phyloP scores from a whole-genome alignment of 2,329 filamentous ascomycete species.

The Thelonectria olida region DNA sequence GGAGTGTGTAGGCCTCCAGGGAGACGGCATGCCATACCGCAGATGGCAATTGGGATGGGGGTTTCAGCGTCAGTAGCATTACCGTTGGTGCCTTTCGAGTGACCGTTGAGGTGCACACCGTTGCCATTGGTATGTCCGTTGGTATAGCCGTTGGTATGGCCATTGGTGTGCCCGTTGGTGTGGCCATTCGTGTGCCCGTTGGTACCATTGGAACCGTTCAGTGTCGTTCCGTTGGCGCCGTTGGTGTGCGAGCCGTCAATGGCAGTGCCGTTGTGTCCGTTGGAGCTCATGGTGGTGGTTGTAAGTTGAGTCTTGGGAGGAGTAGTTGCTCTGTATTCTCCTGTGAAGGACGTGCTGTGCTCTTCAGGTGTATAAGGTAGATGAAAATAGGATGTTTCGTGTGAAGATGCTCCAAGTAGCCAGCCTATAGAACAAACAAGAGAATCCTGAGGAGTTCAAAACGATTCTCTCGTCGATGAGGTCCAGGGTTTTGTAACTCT shows the following conservation, averaged over 20 bases:
- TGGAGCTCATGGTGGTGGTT: not conserved
- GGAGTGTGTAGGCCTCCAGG: constrained; percentile 34
- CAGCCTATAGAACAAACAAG: not conserved
- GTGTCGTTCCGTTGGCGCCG: not conserved
- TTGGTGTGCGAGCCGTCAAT: constrained; percentile 1
- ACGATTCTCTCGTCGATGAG: not conserved
- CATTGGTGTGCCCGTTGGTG: not conserved
- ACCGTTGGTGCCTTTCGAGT: not conserved
- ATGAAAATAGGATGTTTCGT: not conserved
- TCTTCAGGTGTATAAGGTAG: not conserved
- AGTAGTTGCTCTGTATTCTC: not conserved
- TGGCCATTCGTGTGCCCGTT: constrained; percentile 1
- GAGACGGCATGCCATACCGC: constrained; percentile 39
- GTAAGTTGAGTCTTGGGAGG: not conserved
- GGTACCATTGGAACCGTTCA: not conserved
- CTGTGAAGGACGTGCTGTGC: not conserved
- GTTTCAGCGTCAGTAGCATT: not conserved
- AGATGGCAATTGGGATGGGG: constrained; percentile 33
- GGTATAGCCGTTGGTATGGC: not conserved
- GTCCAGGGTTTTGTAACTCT: not conserved
- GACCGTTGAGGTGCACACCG: not conserved
- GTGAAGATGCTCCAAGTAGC: not conserved
- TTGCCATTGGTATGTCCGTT: not conserved
- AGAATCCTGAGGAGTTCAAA: not conserved
- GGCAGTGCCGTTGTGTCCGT: constrained; percentile 3